Base-by-base conservation (phyloP, 129 eudicot genomes). In the Solidago caesia region DNA sequence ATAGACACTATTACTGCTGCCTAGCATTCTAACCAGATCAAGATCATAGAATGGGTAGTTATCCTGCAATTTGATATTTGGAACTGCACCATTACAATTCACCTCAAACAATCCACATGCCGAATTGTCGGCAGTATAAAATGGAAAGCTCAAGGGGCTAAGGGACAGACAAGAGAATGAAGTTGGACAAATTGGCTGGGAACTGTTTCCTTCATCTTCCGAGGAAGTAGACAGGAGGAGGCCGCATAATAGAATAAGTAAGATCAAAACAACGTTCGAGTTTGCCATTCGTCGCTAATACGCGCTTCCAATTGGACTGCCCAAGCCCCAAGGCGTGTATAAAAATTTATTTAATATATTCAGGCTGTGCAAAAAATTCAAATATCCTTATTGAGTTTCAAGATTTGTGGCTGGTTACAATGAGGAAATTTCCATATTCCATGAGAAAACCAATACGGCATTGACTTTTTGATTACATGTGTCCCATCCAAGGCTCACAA, bases 81-180 rank as follows among this genome's bases (percentile, higher is more conserved):
- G 74, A 76, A 42, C 65, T 52, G 6, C 12, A 43, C 12, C 74
- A 47, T 52, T 57, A 57, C 80, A 76, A 13, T 76, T n/a, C 55
- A 76, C 73, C 73, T 67, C 63, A 44, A 59, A 76, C 80, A 76
- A 76, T 11, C 80, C 78, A 15, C 79, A 75, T 21, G 72, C 43
- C 4, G 72, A 41, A 75, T 52, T 42, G n/a, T 53, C 12, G 5
- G 80, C 44, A 43, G 14, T 1, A n/a, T 76, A 76, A 39, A 76
- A 76, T 26, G 80, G 80, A 68, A 76, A 76, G 79, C 75, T 59
- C 55, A 76, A 44, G 51, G 7, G 3, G 47, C 67, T 61, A 7
- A 76, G 60, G 68, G 14, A 67, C 44, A n/a, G 45, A 57, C 80
- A 76, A 49, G 6, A 10, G 45, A 67, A 76, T 14, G 80, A 76